phyloP scores from a whole-genome alignment of 225 moss, liverwort and hornwort genomes.

The Pleurozium schreberi region DNA sequence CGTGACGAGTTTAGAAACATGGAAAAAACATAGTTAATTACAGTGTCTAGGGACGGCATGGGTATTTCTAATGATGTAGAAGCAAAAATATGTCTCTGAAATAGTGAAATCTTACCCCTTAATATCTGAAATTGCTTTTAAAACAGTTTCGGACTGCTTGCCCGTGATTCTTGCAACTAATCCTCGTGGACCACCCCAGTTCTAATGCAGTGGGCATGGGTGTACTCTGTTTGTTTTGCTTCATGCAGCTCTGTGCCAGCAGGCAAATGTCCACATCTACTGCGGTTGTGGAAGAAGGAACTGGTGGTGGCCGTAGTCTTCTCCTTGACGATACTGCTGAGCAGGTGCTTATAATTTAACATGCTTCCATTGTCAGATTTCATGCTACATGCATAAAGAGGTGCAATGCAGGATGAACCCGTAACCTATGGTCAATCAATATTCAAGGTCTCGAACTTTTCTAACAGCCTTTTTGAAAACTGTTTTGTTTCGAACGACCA shows the following conservation, averaged over 20 bases:
- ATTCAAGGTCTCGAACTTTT: background rate
- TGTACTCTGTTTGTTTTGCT: background rate
- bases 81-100: background rate
- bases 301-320: conserved; percentile 40
- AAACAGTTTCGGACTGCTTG: background rate
- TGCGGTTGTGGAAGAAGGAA: conserved; percentile 63
- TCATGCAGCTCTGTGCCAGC: conserved; percentile 32
- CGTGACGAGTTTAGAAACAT: background rate
- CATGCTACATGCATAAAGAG: background rate
- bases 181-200: background rate
- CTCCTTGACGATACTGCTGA: conserved; percentile 53
- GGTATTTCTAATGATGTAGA: background rate
- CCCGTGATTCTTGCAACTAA: background rate
- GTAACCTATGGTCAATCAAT: background rate
- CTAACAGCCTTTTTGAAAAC: conserved; percentile 34
- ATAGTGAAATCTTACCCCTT: background rate
- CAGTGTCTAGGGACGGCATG: background rate
- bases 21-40: background rate
- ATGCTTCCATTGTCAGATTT: background rate
- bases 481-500: conserved; percentile 90
- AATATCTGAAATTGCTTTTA: background rate
- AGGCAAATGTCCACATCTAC: conserved; percentile 51
- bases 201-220: background rate
- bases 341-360: conserved; percentile 12
- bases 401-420: background rate